Conservation (phyloP, 192 early-diverging fungal genomes). For the Coemansia sp. region DNA sequence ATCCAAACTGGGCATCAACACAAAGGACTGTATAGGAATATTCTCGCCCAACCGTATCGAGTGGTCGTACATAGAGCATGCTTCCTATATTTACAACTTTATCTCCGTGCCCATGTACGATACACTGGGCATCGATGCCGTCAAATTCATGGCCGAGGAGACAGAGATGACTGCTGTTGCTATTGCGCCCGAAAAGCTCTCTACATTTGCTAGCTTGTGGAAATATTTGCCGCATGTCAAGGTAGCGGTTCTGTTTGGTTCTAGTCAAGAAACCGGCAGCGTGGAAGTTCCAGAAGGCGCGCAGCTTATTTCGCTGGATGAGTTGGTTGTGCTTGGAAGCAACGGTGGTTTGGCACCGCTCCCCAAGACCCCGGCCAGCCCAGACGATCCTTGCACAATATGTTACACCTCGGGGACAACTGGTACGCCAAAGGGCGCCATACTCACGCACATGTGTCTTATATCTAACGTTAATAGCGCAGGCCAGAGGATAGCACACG, state of each 20-base stretch:
- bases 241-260: constrained; percentile 58
- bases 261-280: constrained; percentile 20
- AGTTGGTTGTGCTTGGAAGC: constrained; percentile 49
- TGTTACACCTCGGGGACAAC: constrained; percentile 93
- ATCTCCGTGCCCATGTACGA: constrained; percentile 83
- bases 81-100: constrained; percentile 63
- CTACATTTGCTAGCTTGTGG: constrained; percentile 35
- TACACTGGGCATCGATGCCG: constrained; percentile 81
- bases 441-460: constrained; percentile 81
- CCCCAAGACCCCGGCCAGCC: constrained; percentile 48
- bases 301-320: constrained; percentile 66
- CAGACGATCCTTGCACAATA: constrained; percentile 56
- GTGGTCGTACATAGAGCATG: constrained; percentile 48
- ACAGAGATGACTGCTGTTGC: constrained; percentile 74
- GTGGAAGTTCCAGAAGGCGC: constrained; percentile 31
- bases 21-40: constrained; percentile 61
- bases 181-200: constrained; percentile 64
- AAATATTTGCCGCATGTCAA: constrained; percentile 57
- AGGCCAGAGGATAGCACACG: constrained; percentile 19
- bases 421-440: constrained; percentile 92
- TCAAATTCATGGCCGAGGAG: constrained; percentile 84
- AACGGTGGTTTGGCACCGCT: constrained; percentile 55
- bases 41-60: constrained; percentile 65
- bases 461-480: constrained; percentile 58
- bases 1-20: constrained; percentile 68